These are phyloP conservation scores for Niebla homalea DNA, from an alignment of 495 filamentous ascomycete genomes.

Conservation along the genomic window DNA sequence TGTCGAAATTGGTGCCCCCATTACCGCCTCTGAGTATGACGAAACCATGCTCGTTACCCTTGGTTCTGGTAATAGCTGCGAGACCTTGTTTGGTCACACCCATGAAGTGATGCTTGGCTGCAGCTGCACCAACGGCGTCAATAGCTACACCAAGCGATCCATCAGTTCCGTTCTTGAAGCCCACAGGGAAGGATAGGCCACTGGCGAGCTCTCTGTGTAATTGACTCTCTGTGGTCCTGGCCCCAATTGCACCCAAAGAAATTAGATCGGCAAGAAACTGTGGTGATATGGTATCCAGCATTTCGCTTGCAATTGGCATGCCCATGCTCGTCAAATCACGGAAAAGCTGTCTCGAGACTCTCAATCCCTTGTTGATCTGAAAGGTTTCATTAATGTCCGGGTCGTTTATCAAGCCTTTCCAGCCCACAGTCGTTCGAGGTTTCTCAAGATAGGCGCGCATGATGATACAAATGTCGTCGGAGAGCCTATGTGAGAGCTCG, in stretches of 20 bases:
- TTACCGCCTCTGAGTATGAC: conserved; percentile 92
- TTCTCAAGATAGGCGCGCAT: conserved; percentile 99
- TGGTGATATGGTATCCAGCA: conserved; percentile 97
- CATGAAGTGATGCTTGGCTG: conserved; percentile 92
- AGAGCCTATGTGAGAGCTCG: conserved; percentile 76
- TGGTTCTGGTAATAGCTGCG: conserved; percentile 88
- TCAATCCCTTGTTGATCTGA: conserved; percentile 96
- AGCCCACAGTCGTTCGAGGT: conserved; percentile 94
- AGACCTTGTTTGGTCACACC: conserved; percentile 96
- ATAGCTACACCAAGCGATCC: conserved; percentile 81
- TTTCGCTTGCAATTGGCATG: conserved; percentile 97
- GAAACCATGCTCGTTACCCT: conserved; percentile 96
- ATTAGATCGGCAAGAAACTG: conserved; percentile 95
- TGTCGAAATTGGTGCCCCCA: conserved; percentile 87
- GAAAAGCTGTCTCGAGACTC: conserved; percentile 78
- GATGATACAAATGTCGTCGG: conserved; percentile 79
- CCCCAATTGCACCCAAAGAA: conserved; percentile 85
- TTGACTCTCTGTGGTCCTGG: conserved; percentile 90
- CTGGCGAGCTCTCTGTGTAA: conserved; percentile 90
- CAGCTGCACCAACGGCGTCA: conserved; percentile 91
- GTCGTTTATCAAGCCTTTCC: conserved; percentile 99
- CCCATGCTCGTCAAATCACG: conserved; percentile 87
- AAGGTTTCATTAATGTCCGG: conserved; percentile 97
- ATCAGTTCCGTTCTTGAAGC: conserved; percentile 99
- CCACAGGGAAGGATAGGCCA: conserved; percentile 89